Conservation (phyloP, 768 basidiomycete genomes). For the Panaeolus cyanescens region DNA sequence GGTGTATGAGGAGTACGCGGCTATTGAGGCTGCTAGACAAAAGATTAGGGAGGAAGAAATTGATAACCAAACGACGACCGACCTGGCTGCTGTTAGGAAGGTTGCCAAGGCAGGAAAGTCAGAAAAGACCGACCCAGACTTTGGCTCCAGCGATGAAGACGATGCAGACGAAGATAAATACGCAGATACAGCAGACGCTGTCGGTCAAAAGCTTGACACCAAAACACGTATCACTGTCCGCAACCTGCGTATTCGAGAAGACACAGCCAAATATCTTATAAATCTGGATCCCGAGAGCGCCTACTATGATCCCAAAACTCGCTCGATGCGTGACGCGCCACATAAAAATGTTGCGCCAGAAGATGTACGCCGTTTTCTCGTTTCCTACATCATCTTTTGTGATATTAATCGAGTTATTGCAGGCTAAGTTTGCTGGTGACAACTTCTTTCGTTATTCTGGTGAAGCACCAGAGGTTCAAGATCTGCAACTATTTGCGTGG, state of each 20-base stretch:
- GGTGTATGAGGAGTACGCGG: conserved; percentile 93
- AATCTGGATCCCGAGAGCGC: conserved; percentile 95
- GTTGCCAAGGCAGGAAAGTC: conserved; percentile 86
- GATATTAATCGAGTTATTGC: conserved; percentile 4
- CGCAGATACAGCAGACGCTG: conserved; percentile 96
- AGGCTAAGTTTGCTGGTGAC: conserved; percentile 94
- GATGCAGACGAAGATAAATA: conserved; percentile 98
- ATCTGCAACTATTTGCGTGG: conserved; percentile 97
- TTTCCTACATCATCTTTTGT: neutral
- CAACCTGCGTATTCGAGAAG: conserved; percentile 97
- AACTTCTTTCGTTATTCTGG: conserved; percentile 93
- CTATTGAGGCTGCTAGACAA: conserved; percentile 87
- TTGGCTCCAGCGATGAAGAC: conserved; percentile 95
- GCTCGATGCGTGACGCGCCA: conserved; percentile 99
- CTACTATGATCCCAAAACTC: conserved; percentile 99
- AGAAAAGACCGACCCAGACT: conserved; percentile 81
- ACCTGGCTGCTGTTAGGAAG: conserved; percentile 88
- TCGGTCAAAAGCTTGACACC: conserved; percentile 96
- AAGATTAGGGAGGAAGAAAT: conserved; percentile 95
- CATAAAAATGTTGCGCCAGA: conserved; percentile 74
- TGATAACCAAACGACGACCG: conserved; percentile 94
- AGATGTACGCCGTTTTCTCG: conserved; percentile 60
- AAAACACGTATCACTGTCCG: conserved; percentile 98
- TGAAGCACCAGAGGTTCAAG: conserved; percentile 89
- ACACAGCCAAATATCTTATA: conserved; percentile 98